A percentile compares a stretch with the other conserved stretches of the same genome.
phyloP scores from a whole-genome alignment of 768 basidiomycete genomes.

The Suillus fuscotomentosus region DNA sequence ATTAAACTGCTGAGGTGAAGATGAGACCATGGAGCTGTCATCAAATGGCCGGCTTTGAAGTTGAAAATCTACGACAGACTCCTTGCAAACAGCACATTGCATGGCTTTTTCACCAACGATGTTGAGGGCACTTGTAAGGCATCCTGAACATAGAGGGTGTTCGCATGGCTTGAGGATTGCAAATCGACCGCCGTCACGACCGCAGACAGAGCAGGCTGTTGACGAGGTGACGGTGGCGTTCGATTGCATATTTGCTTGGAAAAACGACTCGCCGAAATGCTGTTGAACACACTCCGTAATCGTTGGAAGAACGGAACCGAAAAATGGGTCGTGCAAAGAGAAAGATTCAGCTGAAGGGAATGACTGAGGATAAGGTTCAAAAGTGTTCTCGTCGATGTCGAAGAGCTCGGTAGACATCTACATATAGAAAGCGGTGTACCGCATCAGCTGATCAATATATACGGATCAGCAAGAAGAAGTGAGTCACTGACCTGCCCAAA shows the following conservation, averaged over 20 bases:
- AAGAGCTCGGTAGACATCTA: constrained; percentile 57
- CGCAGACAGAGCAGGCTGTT: constrained; percentile 63
- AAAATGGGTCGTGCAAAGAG: constrained; percentile 44
- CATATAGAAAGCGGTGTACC: constrained; percentile 14
- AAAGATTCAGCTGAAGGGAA: constrained; percentile 35
- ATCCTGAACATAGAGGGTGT: constrained; percentile 76
- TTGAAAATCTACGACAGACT: constrained; percentile 67
- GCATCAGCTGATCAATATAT: constrained; percentile 18
- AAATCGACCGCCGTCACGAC: constrained; percentile 43
- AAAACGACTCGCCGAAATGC: constrained; percentile 17
- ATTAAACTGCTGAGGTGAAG: constrained; percentile 8
- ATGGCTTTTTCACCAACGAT: constrained; percentile 90
- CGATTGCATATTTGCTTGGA: constrained; percentile 22
- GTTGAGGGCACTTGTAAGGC: constrained; percentile 83
- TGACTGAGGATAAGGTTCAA: constrained; percentile 47
- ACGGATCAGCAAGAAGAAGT: constrained; percentile 7
- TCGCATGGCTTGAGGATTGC: constrained; percentile 73
- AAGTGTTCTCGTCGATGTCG: constrained; percentile 73
- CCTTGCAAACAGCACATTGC: constrained; percentile 78
- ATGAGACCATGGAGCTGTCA: constrained; percentile 19
- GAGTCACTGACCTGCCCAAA: constrained; percentile 39
- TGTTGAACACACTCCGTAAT: constrained; percentile 29
- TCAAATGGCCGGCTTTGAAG: constrained; percentile 33
- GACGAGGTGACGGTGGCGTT: constrained; percentile 11
- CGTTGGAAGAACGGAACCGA: constrained; percentile 31